Evolutionary conservation across 192 early-diverging fungal genomes (phyloP).

Genomic region (Piromyces sp.): DNA sequence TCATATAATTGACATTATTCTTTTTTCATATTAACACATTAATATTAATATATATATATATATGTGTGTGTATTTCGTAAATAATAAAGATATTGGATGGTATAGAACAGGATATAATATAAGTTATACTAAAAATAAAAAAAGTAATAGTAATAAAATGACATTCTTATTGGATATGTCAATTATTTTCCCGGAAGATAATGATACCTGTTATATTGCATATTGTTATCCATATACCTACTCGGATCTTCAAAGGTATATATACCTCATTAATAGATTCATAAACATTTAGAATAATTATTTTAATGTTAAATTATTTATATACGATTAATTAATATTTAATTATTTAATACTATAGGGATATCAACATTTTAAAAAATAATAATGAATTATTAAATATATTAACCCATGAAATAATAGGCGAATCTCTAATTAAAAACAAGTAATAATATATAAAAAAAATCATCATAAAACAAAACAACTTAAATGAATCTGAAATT

Average conservation of each 20-base stretch:
- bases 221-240: slow-evolving; percentile 27
- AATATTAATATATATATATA: slow-evolving; percentile 8
- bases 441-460: slow-evolving; percentile 15
- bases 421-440: slow-evolving; percentile 15
- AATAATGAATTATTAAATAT: slow-evolving; percentile 1
- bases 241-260: slow-evolving; percentile 15
- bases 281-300: no score
- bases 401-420: slow-evolving; percentile 15
- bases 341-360: not conserved
- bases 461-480: no score
- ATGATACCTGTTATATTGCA: slow-evolving; percentile 18
- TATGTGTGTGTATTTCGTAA: slow-evolving; percentile 1
- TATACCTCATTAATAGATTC: no score
- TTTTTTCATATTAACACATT: no score
- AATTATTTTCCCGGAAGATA: not conserved
- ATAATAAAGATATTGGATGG: slow-evolving; percentile 13
- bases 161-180: slow-evolving; percentile 12
- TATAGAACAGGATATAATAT: slow-evolving; percentile 14
- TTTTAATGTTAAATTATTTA: no score
- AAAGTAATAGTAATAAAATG: not conserved
- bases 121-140: slow-evolving; percentile 7
- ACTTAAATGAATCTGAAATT: no score
- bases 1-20: no score
- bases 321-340: no score
- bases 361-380: slow-evolving; percentile 3